A percentile compares a stretch with the other conserved stretches of the same genome.
Evolutionary conservation across 768 basidiomycete genomes (phyloP).

Genomic region (Mycena maculata): DNA sequence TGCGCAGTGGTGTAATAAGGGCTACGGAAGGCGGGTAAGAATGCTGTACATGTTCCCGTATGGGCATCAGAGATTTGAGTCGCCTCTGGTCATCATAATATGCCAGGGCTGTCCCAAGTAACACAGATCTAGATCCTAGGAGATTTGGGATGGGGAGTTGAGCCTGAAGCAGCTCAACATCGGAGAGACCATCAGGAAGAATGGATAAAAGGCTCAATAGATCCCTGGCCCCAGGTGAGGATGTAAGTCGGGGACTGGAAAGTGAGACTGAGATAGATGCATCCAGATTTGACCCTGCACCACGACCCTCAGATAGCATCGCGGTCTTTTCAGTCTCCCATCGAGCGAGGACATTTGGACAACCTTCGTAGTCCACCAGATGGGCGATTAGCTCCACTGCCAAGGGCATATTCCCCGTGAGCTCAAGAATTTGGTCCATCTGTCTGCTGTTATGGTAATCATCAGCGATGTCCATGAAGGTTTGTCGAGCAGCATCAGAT

Average conservation of each 20-base stretch:
- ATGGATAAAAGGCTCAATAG: background rate
- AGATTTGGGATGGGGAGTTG: background rate
- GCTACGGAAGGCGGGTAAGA: background rate
- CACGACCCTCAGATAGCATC: background rate
- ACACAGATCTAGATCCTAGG: background rate
- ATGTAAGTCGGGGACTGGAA: background rate
- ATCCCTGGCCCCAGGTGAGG: background rate
- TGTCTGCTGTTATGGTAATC: no score
- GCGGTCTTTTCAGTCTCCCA: background rate
- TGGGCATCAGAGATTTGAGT: no score
- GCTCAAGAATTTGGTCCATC: no score
- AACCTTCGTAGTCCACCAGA: no score
- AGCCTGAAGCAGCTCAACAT: background rate
- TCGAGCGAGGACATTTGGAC: no score
- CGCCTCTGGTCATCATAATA: background rate
- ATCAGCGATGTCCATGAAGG: no score
- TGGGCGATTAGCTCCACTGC: no score
- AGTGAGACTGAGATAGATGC: background rate
- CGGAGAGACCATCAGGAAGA: background rate
- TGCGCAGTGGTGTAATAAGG: background rate
- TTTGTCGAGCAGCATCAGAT: no score
- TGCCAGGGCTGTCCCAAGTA: background rate
- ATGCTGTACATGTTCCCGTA: no score
- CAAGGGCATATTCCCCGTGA: no score
- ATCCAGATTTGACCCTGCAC: background rate